Conservation (phyloP, 1,139 yeast genomes). For the Pneumocystis canis region DNA sequence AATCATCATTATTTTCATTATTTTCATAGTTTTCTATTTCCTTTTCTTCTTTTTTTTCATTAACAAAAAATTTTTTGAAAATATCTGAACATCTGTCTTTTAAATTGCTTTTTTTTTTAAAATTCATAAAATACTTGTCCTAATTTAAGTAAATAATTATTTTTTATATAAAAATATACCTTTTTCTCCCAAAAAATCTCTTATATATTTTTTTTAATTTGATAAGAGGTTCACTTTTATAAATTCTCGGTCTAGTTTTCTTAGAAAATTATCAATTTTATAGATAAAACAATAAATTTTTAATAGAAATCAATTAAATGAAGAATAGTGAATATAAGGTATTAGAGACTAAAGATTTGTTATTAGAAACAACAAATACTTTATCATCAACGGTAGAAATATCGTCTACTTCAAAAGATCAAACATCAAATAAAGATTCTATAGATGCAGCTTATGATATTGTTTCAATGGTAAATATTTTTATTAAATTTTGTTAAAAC, state of each 20-base stretch:
- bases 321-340: background rate
- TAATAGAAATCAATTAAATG: background rate
- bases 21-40: constrained; percentile 16
- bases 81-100: background rate
- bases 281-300: too few relatives aligned
- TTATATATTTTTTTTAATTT: too few relatives aligned
- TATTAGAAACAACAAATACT: background rate
- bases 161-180: background rate
- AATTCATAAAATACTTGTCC: background rate
- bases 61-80: background rate
- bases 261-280: too few relatives aligned
- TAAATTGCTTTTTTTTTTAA: background rate
- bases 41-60: background rate
- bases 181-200: background rate
- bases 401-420: background rate
- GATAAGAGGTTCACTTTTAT: too few relatives aligned
- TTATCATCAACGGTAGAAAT: background rate
- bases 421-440: background rate
- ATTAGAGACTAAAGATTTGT: background rate
- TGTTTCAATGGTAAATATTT: background rate
- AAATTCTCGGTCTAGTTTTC: too few relatives aligned
- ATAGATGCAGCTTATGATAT: background rate
- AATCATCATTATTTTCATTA: too few relatives aligned
- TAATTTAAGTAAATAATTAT: background rate
- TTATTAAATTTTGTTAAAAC: background rate